phyloP scores from a whole-genome alignment of 495 filamentous ascomycete species.

The Penicillium pancosmium region DNA sequence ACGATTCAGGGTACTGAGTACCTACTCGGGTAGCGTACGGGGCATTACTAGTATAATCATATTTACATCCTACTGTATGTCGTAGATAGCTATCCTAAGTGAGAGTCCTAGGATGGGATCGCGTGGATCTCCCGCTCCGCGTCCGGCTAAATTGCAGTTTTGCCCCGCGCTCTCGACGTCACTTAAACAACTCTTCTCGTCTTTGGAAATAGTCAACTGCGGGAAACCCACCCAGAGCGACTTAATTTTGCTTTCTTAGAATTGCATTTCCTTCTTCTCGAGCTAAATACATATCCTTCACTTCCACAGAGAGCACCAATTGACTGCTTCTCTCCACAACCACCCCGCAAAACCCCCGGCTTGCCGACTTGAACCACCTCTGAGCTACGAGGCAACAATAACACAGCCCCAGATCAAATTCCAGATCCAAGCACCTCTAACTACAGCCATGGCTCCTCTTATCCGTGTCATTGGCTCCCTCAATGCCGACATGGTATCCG shows the following conservation, averaged over 20 bases:
- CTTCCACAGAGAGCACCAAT: background rate
- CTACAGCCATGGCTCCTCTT: slow-evolving; percentile 44
- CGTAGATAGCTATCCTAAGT: background rate
- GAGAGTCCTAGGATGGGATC: background rate
- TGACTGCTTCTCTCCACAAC: background rate
- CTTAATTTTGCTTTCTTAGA: too few relatives aligned
- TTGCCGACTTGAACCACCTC: background rate
- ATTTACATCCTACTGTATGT: too few relatives aligned
- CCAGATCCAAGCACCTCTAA: background rate
- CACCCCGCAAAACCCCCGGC: slow-evolving; percentile 3
- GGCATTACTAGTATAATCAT: too few relatives aligned
- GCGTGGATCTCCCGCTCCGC: background rate
- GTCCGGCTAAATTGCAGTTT: background rate
- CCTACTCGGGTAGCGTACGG: background rate
- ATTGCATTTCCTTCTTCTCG: too few relatives aligned
- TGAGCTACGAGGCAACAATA: background rate
- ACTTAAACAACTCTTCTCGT: background rate
- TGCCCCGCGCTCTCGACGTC: slow-evolving; percentile 3
- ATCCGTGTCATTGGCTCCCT: slow-evolving; percentile 89
- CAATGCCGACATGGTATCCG: slow-evolving; percentile 88
- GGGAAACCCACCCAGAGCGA: background rate
- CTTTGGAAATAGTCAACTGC: background rate
- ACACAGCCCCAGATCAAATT: background rate
- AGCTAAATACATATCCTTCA: too few relatives aligned
- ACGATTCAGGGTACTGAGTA: background rate